Conservation (phyloP, 768 basidiomycete species). For the Boletus coccyginus region DNA sequence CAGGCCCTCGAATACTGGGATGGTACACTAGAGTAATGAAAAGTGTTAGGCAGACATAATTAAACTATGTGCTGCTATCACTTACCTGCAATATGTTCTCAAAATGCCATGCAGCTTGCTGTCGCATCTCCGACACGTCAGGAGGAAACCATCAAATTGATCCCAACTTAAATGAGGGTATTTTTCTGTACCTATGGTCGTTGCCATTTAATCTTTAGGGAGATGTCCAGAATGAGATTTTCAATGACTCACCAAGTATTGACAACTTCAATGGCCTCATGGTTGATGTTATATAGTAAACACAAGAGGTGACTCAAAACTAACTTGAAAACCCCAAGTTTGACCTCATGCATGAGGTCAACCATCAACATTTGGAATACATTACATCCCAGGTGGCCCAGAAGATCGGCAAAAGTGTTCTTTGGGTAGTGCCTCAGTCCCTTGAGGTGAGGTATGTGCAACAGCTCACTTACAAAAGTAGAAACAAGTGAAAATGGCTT, state of each 20-base stretch:
- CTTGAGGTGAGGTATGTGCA: no score
- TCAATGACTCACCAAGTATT: slow-evolving; percentile 25
- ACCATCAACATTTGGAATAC: not conserved
- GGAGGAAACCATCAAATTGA: slow-evolving; percentile 37
- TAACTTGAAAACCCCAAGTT: slow-evolving; percentile 38
- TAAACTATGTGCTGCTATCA: no score
- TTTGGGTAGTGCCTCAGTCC: slow-evolving; percentile 24
- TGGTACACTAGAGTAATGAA: slow-evolving; percentile 23
- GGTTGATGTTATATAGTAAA: slow-evolving; percentile 22
- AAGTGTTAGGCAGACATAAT: no score
- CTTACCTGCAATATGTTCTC: slow-evolving; percentile 14
- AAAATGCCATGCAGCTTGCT: slow-evolving; percentile 17
- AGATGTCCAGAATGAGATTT: no score
- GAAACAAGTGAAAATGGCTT: no score
- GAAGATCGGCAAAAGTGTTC: not conserved
- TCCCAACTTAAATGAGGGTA: slow-evolving; percentile 16
- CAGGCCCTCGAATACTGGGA: slow-evolving; percentile 40
- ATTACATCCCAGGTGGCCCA: not conserved
- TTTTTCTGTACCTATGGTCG: no score
- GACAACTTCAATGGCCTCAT: slow-evolving; percentile 14
- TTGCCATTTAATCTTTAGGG: no score
- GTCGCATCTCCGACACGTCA: slow-evolving; percentile 38
- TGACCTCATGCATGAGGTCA: slow-evolving; percentile 41
- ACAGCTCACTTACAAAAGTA: no score
- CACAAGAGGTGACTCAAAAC: slow-evolving; percentile 36